Evolutionary conservation across 164 flowering plant genomes (phyloP), one percentile per base, ranked within the genome.

Genomic region (Liquidambar formosana): DNA sequence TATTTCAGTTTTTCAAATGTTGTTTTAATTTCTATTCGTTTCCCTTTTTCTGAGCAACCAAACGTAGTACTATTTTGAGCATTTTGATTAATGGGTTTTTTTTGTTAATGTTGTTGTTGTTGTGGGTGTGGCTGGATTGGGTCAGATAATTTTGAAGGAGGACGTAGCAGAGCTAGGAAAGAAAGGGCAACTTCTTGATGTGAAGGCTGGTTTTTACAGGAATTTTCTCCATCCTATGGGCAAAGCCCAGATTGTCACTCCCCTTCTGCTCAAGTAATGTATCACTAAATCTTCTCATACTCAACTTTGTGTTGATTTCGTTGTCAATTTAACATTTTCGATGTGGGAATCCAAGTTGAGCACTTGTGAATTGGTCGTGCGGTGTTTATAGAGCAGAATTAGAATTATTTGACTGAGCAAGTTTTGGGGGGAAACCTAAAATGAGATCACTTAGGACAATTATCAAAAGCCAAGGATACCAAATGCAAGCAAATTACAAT

Each of bases 191-290:
- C 76, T 92, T 45, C 49, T 86, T 45, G 86, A 91, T 25, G 97
- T 92, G 56, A 94, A 80, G 73, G 92, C 96, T 63, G 99, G 99
- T 3, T 94, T 27, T 79, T 86, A 63, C 77, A 85, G 97, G 73
- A 94, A 92, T 66, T 94, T 54, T 77, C 81, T 94, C 26, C 78
- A 77, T 11, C 97, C 97, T 5, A 57, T 60, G 77, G 97, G 97
- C 41, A 91, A 78, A 77, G 99, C 99, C 27, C 81, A 77, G 76
- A 82, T 91, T 80, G 87, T 88, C 68, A 94, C 97, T 64, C 86
- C 97, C 0, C 6, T 52, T 56, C 63, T 92, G 64, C 79, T 94
- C 83, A 90, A 89, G 98, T 89, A 84, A 68, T 68, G 74, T 48
- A 23, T 48, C n/a, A 44, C 16, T 52, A n/a, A 2, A 3, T 56